phyloP scores from a whole-genome alignment of 1,139 yeast species.

The Taiozyma sp. region DNA sequence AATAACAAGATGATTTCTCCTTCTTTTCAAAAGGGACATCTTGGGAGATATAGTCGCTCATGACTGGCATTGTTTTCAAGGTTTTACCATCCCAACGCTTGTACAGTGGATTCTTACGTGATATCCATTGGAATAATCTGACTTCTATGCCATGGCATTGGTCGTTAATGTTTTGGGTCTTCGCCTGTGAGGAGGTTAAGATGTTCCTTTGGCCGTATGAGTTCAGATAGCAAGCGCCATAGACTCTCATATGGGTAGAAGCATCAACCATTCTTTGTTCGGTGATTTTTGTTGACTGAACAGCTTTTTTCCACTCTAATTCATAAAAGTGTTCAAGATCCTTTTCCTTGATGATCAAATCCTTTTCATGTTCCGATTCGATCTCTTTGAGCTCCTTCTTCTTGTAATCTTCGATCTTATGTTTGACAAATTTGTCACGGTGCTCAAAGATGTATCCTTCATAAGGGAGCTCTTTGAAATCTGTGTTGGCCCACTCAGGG shows the following conservation, averaged over 20 bases:
- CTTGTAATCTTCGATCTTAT: conserved; percentile 10
- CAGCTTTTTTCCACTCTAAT: conserved; percentile 8
- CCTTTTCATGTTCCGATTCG: conserved; percentile 11
- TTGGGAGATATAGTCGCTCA: conserved; percentile 10
- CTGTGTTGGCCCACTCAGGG: conserved; percentile 15
- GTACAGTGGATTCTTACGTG: conserved; percentile 31
- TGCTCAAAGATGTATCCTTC: conserved; percentile 14
- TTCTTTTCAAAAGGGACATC: conserved; percentile 4
- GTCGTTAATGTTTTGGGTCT: neutral
- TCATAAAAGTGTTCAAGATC: conserved; percentile 5
- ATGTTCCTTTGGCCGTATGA: conserved; percentile 16
- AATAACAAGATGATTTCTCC: conserved; percentile 12
- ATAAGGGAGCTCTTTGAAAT: conserved; percentile 15
- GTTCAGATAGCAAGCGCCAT: conserved; percentile 36
- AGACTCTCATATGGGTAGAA: conserved; percentile 34
- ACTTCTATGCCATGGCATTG: conserved; percentile 31
- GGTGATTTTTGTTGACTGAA: conserved; percentile 15
- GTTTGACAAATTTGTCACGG: conserved; percentile 9
- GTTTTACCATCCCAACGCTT: conserved; percentile 36
- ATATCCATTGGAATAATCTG: conserved; percentile 37
- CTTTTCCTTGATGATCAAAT: conserved; percentile 4
- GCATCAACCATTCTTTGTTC: conserved; percentile 24
- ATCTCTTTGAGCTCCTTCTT: neutral
- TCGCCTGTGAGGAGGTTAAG: neutral
- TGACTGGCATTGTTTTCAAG: conserved; percentile 8